Conservation (phyloP, 1,139 yeast genomes). For the Insectozyma bohioensis region DNA sequence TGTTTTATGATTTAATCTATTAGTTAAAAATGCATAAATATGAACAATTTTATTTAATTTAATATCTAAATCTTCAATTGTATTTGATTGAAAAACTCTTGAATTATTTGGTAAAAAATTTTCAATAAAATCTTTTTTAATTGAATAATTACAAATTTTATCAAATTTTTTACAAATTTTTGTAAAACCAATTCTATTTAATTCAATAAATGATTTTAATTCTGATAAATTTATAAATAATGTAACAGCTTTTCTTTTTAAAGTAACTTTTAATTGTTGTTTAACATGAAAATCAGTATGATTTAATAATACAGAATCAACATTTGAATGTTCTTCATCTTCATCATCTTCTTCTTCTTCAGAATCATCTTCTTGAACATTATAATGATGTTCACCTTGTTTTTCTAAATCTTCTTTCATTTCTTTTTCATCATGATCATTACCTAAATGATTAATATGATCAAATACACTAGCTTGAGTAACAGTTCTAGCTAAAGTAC, state of each 20-base stretch:
- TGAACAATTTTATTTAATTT: constrained; percentile 49
- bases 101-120: constrained; percentile 45
- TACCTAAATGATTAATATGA: constrained; percentile 25
- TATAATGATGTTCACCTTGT: constrained; percentile 18
- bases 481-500: constrained; percentile 29
- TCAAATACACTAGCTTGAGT: constrained; percentile 32
- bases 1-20: constrained; percentile 30
- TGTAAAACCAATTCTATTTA: constrained; percentile 84
- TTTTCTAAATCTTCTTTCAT: constrained; percentile 17
- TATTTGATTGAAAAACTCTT: constrained; percentile 42
- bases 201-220: constrained; percentile 74
- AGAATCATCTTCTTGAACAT: constrained; percentile 27
- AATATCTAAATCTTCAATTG: constrained; percentile 43
- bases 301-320: constrained; percentile 39
- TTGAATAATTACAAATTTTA: constrained; percentile 65
- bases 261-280: constrained; percentile 59
- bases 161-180: constrained; percentile 91
- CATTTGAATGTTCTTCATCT: constrained; percentile 36
- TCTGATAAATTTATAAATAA: constrained; percentile 79
- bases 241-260: constrained; percentile 65
- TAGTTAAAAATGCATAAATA: constrained; percentile 45
- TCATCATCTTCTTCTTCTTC: constrained; percentile 44
- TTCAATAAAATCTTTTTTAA: constrained; percentile 53
- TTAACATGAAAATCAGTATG: constrained; percentile 49
- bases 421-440: constrained; percentile 11